Conservation (phyloP, 768 basidiomycete species). For the Flagelloscypha sp. region DNA sequence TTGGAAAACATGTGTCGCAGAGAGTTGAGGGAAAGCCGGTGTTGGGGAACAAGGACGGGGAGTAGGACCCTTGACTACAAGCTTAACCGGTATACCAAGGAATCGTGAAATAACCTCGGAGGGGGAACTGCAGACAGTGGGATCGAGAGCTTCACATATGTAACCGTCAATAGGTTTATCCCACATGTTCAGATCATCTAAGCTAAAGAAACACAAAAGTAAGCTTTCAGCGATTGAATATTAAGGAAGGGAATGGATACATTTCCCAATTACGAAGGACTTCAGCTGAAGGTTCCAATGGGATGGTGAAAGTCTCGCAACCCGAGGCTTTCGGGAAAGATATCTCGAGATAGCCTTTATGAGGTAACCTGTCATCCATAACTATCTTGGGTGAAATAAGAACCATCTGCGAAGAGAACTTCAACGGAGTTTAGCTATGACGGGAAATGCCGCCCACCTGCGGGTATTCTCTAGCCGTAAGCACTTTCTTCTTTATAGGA, state of each 20-base stretch:
- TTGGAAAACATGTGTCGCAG: conserved; percentile 51
- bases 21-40: conserved; percentile 44
- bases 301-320: conserved; percentile 49
- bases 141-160: conserved; percentile 40
- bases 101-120: conserved; percentile 54
- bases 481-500: conserved; percentile 37
- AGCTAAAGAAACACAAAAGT: conserved; percentile 23
- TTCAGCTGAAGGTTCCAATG: conserved; percentile 46
- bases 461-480: conserved; percentile 60
- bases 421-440: background rate
- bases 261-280: conserved; percentile 44
- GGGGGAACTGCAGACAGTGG: conserved; percentile 27
- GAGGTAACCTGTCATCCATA: conserved; percentile 31
- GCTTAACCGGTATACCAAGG: conserved; percentile 50
- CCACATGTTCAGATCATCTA: conserved; percentile 48
- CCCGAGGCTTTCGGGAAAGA: conserved; percentile 53
- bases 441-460: conserved; percentile 33
- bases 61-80: conserved; percentile 59
- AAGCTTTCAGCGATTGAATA: conserved; percentile 1
- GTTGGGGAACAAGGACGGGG: conserved; percentile 47
- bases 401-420: conserved; percentile 45
- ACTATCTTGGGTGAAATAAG: conserved; percentile 53
- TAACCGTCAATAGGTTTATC: conserved; percentile 52
- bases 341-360: conserved; percentile 44
- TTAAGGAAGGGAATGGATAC: conserved; percentile 29